These are phyloP conservation scores for Ceratocystis smalleyi DNA, from an alignment of 2,329 filamentous ascomycete genomes.

Conservation along the genomic window DNA sequence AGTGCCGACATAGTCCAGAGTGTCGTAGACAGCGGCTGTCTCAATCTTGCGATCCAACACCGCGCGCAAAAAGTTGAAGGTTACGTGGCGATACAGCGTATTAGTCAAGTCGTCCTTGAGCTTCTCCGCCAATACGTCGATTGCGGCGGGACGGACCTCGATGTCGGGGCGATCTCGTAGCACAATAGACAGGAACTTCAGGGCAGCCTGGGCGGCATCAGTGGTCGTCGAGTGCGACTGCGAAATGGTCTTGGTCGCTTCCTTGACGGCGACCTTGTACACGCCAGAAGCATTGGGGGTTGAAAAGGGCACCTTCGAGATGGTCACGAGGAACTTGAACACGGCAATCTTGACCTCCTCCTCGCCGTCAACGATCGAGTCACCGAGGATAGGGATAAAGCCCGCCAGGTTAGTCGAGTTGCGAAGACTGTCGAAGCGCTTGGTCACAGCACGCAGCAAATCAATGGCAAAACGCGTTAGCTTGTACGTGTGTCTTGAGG, in stretches of 20 bases:
- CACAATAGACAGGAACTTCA: conserved; percentile 77
- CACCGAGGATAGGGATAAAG: conserved; percentile 78
- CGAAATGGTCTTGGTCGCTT: conserved; percentile 69
- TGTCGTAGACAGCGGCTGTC: conserved; percentile 78
- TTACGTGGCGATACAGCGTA: conserved; percentile 78
- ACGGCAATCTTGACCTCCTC: conserved; percentile 87
- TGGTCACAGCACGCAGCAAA: conserved; percentile 67
- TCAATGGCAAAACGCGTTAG: conserved; percentile 78
- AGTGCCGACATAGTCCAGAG: conserved; percentile 70
- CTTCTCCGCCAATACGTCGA: conserved; percentile 68
- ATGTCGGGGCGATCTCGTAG: conserved; percentile 67
- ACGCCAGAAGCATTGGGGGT: conserved; percentile 48
- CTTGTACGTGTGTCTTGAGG: conserved; percentile 72
- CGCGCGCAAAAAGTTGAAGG: conserved; percentile 84
- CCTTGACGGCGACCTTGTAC: conserved; percentile 64
- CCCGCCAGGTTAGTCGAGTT: conserved; percentile 66
- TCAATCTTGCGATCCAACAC: conserved; percentile 74
- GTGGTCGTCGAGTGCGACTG: conserved; percentile 62
- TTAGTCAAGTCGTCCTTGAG: conserved; percentile 83
- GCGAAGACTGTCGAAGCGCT: conserved; percentile 68
- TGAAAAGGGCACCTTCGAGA: conserved; percentile 70
- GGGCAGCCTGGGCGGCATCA: conserved; percentile 69
- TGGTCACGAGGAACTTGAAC: conserved; percentile 67
- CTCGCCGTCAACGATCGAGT: conserved; percentile 66
- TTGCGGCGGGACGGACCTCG: conserved; percentile 59